phyloP scores from a whole-genome alignment of 495 filamentous ascomycete species.

The Podospora australis region DNA sequence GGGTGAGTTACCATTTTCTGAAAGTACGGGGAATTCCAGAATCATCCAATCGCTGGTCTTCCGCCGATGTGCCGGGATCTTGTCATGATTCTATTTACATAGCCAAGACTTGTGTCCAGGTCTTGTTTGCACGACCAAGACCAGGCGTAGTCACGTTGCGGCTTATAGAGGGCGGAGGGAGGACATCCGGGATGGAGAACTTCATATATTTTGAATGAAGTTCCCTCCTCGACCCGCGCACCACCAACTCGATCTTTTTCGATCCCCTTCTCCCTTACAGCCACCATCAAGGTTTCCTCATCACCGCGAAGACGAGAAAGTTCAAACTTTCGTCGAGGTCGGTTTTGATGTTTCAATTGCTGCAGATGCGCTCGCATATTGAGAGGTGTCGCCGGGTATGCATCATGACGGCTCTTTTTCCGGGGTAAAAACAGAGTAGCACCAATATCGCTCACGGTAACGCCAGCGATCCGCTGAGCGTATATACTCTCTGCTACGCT shows the following conservation, averaged over 20 bases:
- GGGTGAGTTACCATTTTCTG: not conserved
- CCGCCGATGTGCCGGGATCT: slow-evolving; percentile 3
- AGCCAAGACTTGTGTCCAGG: not conserved
- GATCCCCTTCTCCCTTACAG: no score
- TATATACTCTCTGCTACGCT: no score
- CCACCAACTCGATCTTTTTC: no score
- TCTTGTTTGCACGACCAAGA: not conserved
- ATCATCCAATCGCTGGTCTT: not conserved
- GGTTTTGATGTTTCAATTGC: no score
- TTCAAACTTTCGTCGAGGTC: no score
- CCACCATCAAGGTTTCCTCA: no score
- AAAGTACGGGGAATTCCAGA: not conserved
- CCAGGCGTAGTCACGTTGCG: not conserved
- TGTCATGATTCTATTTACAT: slow-evolving; percentile 4
- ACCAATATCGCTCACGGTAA: no score
- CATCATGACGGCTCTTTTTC: not conserved
- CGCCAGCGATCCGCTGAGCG: no score
- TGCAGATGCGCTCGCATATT: not conserved
- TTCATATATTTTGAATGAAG: slow-evolving; percentile 12
- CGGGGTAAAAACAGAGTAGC: not conserved
- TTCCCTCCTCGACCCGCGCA: not conserved
- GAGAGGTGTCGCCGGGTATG: not conserved
- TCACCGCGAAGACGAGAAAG: no score
- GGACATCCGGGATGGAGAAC: slow-evolving; percentile 7
- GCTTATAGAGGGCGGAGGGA: slow-evolving; percentile 9